Evolutionary conservation across 345 rosid genomes (phyloP), one percentile per base, ranked within the genome.

Genomic region (Conringia planisiliqua): DNA sequence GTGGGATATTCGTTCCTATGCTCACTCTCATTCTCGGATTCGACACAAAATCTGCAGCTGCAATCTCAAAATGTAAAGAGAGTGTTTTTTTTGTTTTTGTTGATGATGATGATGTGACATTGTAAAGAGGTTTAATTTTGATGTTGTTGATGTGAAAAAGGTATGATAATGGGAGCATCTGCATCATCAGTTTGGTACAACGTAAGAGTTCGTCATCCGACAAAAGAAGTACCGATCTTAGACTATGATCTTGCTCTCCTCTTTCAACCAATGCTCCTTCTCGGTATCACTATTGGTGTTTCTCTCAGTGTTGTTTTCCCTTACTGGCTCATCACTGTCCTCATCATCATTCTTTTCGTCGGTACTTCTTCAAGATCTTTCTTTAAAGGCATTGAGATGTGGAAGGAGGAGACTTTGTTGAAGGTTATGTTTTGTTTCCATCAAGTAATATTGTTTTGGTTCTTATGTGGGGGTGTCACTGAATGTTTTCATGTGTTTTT

Each of bases 101-200:
- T 22, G 24, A 22, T 22, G 24, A 22, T 22, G 24, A n/a, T 51
- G 36, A 3, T 71, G 6, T 61, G 42, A 17, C 10, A 17, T 9
- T 8, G 12, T 10, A n/a, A 35, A 10, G 57, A 16, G 33, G 44
- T 11, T 54, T 50, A 2, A 3, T 35, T 47, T 52, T 52, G 30
- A 4, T 30, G 33, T 30, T 55, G 40, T 35, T 68, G 6, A 48
- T 54, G 59, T 10, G 86, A 80, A 70, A 70, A 51, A 93, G 98
- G 98, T 80, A 93, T 93, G 98, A 93, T 93, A 55, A 93, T 93
- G 98, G 98, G 90, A 64, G 98, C 98, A 66, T 91, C 98, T 1
- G 82, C 90, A 10, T 85, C 98, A 59, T 93, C 98, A 33, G 96
- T 93, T 55, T 93, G 97, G 96, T 93, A 91, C 82, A 93, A 93